phyloP scores from a whole-genome alignment of 169 alveolate species.

The Plasmodium inui region DNA sequence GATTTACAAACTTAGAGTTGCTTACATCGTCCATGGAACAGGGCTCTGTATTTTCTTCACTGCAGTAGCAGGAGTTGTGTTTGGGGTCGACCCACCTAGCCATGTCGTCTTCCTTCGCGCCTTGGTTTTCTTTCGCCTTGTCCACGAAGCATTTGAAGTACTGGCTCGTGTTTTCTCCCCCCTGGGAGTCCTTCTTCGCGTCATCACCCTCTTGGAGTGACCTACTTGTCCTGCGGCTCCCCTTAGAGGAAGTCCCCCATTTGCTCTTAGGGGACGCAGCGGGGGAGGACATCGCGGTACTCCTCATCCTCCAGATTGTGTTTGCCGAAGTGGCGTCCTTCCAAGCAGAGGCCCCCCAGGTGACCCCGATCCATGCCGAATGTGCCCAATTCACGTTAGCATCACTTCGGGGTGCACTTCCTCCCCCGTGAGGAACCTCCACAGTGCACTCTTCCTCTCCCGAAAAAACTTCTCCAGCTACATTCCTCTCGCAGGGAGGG shows the following conservation, averaged over 20 bases:
- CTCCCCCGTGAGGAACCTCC: neutral
- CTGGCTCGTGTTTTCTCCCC: constrained; percentile 12
- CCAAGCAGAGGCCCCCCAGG: too few relatives aligned
- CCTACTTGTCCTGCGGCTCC: neutral
- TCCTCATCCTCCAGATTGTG: too few relatives aligned
- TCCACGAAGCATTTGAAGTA: constrained; percentile 61
- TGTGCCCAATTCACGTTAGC: neutral
- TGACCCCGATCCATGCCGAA: neutral
- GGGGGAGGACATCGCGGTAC: too few relatives aligned
- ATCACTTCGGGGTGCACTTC: neutral
- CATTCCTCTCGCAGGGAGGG: neutral
- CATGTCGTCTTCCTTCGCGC: constrained; percentile 15
- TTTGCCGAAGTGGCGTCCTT: too few relatives aligned
- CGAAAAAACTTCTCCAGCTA: neutral
- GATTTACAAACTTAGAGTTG: constrained; percentile 7
- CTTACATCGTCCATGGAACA: constrained; percentile 9
- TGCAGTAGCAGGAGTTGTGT: constrained; percentile 45
- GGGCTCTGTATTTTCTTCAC: constrained; percentile 54
- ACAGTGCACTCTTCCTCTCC: neutral
- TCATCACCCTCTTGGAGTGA: neutral
- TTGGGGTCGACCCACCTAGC: constrained; percentile 27
- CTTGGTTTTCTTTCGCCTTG: constrained; percentile 23
- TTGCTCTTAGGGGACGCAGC: neutral
- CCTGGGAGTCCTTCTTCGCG: neutral
- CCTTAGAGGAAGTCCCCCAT: neutral